Evolutionary conservation across 169 alveolate species (phyloP), one percentile per base, ranked within the genome.

Genomic region (Plasmodium vinckei): DNA sequence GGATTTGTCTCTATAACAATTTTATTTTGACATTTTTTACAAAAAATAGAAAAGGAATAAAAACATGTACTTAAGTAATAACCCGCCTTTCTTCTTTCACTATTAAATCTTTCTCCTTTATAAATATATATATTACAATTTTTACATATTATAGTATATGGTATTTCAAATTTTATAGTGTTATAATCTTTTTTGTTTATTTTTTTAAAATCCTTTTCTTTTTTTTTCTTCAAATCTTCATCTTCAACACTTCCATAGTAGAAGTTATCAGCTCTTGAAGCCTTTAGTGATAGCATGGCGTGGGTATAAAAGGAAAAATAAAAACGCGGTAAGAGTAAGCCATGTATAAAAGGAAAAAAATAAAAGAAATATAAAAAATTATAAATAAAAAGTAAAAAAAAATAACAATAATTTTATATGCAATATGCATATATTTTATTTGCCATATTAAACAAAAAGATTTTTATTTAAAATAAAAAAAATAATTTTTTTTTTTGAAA

Each of bases 91-190:
- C 92, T 89, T 82, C 95, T 73, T 87, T 91, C 94, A 27, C 97
- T 96, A 77, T 95, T 93, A 82, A 95, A 95, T 15, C 97, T 88
- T 33, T 95, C 97, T 27, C 97, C 97, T 69, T 95, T 94, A 54
- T 94, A 97, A 33, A 95, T 91, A 65, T 82, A 86, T 25, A 49
- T 72, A 23, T 72, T 90, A 60, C 97, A 95, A 21, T 68, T 69
- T 23, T 27, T 61, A 64, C 97, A 95, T 53, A 86, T 77, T 44
- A 90, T 93, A 77, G 95, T 95, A 87, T 92, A 95, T 0, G 97
- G 97, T 91, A 95, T 86, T 87, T 95, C 97, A 72, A 95, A 95
- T 46, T 73, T 73, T 64, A 90, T 51, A 63, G 72, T 53, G 70
- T 19, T 63, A 73, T 72, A 88, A 12, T 73, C 88, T 77, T 51